Percentiles rank a stretch among this genome's conserved stretches.
These are phyloP conservation scores for Nidularia pulvinata DNA, from an alignment of 768 basidiomycete species.

Conservation along the genomic window DNA sequence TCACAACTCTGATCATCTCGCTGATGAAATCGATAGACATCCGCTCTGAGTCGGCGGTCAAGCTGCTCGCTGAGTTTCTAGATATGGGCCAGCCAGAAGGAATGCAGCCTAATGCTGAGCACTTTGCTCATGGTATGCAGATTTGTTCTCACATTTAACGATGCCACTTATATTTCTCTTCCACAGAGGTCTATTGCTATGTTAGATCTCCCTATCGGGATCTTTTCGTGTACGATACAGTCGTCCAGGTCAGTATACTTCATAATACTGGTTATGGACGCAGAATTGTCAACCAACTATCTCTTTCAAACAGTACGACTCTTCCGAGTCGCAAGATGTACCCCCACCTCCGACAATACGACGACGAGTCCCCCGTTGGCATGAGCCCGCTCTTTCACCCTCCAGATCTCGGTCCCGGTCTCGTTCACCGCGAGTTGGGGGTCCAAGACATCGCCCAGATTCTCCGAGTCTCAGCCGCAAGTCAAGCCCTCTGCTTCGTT, in stretches of 20 bases:
- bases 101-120: slow-evolving; percentile 77
- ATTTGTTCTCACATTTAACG: background rate
- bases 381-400: slow-evolving; percentile 12
- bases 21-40: slow-evolving; percentile 94
- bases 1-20: slow-evolving; percentile 86
- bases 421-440: slow-evolving; percentile 1
- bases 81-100: slow-evolving; percentile 70
- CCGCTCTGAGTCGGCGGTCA: slow-evolving; percentile 85
- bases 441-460: no score
- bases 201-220: slow-evolving; percentile 89
- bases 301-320: slow-evolving; percentile 35
- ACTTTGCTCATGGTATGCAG: slow-evolving; percentile 86
- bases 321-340: slow-evolving; percentile 49
- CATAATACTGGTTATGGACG: background rate
- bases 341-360: slow-evolving; percentile 29
- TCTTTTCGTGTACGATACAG: slow-evolving; percentile 77
- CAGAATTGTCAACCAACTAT: background rate
- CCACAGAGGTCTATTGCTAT: slow-evolving; percentile 83
- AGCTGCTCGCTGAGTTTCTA: slow-evolving; percentile 83
- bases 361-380: slow-evolving; percentile 24
- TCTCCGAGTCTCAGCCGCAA: no score
- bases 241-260: slow-evolving; percentile 64
- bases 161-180: background rate
- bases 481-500: no score
- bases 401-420: slow-evolving; percentile 24